Base-by-base conservation (phyloP, 495 filamentous ascomycete genomes). In the Astrothelium subdiscretum region DNA sequence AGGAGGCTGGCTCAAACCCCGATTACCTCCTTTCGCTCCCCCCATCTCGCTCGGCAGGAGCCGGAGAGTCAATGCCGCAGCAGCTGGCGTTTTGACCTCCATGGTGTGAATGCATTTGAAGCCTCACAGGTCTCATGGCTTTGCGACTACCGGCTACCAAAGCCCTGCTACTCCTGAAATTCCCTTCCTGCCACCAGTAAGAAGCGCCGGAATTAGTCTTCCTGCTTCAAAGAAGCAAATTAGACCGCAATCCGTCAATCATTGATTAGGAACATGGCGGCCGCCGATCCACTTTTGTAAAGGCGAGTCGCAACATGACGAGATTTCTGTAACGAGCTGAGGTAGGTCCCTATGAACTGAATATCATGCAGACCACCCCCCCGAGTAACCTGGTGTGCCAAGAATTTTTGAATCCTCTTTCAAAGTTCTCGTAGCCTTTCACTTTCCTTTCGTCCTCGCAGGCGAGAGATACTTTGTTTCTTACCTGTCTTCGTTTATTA, bases 401-500 rank as follows among this genome's bases (percentile, higher is more conserved):
- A 54, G 48, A 54, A 54, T 29, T 15, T 26, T 54, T 54, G 48
- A 54, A 54, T 54, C 48, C 48, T 54, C 48, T 54, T 54, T 54
- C 48, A 54, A 54, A 54, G 48, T 54, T 54, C 48, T 54, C 48
- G 22, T 29, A 54, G 48, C 24, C 48, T 20, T 54, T 54, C 48
- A n/a, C 48, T 54, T 54, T 38, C 10, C 48, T 54, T 54, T 26
- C 48, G 48, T 54, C 48, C 48, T 54, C 48, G 48, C 48, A 54
- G 48, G 48, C 48, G 48, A 20, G 48, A 54, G 48, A 54, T 20
- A 54, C 48, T 54, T 48, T 54, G 48, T 54, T 54, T 54, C 48
- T 54, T 54, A 54, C 48, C 48, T 54, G 48, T 54, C 48, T 54
- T 54, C 48, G 48, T 54, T 54, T 54, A 29, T 15, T 54, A 54